phyloP scores from a whole-genome alignment of 2,329 filamentous ascomycete genomes.

The Beauveria varroae region DNA sequence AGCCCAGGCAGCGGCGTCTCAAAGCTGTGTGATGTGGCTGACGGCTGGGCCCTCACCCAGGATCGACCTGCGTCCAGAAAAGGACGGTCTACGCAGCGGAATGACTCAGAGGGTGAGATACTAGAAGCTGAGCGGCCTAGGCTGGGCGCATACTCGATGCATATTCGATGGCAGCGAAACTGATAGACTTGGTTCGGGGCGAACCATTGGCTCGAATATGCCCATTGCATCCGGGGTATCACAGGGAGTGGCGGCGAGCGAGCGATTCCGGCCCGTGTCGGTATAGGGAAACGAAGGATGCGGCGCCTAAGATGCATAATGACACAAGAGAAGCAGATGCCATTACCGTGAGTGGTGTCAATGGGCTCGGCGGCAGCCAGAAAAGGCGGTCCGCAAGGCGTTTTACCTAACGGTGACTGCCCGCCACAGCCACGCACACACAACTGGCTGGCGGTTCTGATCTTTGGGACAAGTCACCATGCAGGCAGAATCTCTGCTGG shows the following conservation, averaged over 20 bases:
- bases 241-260: neutral
- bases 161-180: neutral
- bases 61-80: neutral
- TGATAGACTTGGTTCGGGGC: neutral
- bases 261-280: neutral
- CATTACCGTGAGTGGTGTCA: too few relatives aligned
- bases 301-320: neutral
- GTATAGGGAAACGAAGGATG: neutral
- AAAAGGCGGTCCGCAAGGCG: neutral
- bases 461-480: neutral
- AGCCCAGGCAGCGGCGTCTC: constrained; percentile 4
- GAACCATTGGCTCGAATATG: neutral
- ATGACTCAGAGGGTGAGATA: constrained; percentile 6
- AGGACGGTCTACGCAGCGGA: neutral
- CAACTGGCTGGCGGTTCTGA: neutral
- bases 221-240: neutral
- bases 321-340: neutral
- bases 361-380: neutral
- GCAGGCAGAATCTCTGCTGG: neutral
- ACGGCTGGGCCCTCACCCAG: constrained; percentile 4
- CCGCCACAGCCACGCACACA: neutral
- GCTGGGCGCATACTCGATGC: neutral
- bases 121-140: neutral
- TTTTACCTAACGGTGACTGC: neutral
- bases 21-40: constrained; percentile 7